These are phyloP conservation scores for Kregervanrija pseudodelftensis DNA, from an alignment of 805 yeast genomes.

Conservation along the genomic window DNA sequence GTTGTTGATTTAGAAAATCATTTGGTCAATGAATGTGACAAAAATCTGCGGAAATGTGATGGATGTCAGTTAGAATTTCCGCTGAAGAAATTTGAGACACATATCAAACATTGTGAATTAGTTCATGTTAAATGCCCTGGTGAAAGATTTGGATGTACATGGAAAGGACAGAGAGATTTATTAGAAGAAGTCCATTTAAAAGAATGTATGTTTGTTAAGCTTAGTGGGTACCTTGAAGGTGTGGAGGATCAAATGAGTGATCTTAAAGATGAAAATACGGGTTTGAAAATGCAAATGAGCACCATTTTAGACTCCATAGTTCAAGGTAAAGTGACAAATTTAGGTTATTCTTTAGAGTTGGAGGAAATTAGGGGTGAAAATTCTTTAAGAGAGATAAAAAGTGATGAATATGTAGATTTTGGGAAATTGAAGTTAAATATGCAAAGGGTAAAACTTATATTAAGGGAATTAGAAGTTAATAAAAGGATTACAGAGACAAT, in stretches of 20 bases:
- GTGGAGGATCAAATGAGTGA: constrained; percentile 24
- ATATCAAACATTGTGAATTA: constrained; percentile 35
- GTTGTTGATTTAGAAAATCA: constrained; percentile 29
- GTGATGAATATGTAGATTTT: constrained; percentile 30
- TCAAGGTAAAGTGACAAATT: constrained; percentile 43
- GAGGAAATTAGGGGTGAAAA: constrained; percentile 33
- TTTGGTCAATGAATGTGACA: constrained; percentile 31
- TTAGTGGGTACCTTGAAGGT: constrained; percentile 19
- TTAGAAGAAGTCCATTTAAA: constrained; percentile 20
- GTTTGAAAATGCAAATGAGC: constrained; percentile 37
- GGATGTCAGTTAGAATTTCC: constrained; percentile 40
- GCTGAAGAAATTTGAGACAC: constrained; percentile 30
- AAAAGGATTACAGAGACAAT: constrained; percentile 18
- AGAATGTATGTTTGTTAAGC: constrained; percentile 24
- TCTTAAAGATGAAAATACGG: constrained; percentile 31
- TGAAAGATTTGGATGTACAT: constrained; percentile 39
- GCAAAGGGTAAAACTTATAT: constrained; percentile 24
- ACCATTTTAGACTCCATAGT: constrained; percentile 38
- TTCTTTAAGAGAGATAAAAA: not conserved
- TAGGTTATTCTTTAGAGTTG: constrained; percentile 39
- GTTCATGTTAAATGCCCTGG: constrained; percentile 41
- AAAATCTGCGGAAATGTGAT: constrained; percentile 30
- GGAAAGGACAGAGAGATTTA: constrained; percentile 33
- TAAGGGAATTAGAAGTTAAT: constrained; percentile 20
- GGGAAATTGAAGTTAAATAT: constrained; percentile 37